Conservation (phyloP, 2,329 filamentous ascomycete species). For the Penicillium carneum region DNA sequence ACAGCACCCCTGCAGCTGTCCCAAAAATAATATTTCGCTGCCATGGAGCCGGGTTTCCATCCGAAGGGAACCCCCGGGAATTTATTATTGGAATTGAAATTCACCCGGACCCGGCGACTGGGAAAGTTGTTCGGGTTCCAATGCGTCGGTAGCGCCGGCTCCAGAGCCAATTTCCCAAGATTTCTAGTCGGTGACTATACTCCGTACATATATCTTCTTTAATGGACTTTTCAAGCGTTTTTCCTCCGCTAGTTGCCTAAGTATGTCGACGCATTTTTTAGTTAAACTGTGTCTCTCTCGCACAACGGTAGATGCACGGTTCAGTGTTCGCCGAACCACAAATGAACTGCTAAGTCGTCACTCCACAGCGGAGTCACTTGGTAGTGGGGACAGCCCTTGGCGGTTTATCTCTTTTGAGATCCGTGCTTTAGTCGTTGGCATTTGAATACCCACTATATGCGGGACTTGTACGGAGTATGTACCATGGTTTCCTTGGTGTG, state of each 20-base stretch:
- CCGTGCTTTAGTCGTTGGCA: constrained; percentile 4
- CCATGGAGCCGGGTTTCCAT: constrained; percentile 32
- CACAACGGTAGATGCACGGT: not conserved
- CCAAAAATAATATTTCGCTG: constrained; percentile 23
- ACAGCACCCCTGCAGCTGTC: constrained; percentile 19
- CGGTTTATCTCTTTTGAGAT: constrained; percentile 2
- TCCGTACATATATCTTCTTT: not conserved
- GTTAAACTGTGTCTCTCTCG: not conserved
- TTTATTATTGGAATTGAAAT: constrained; percentile 22
- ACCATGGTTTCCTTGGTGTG: not conserved
- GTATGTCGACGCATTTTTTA: not conserved
- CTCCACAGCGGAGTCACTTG: constrained; percentile 4
- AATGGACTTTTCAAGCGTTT: not conserved
- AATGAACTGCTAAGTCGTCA: not conserved
- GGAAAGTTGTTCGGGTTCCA: constrained; percentile 36
- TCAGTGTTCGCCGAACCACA: not conserved
- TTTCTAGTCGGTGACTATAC: not conserved
- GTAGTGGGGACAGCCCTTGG: constrained; percentile 1
- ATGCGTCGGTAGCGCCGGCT: constrained; percentile 33
- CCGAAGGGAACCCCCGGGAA: constrained; percentile 22
- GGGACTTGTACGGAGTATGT: not conserved
- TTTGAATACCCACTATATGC: not conserved
- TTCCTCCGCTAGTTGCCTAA: not conserved
- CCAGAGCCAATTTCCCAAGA: constrained; percentile 22
- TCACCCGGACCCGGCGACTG: constrained; percentile 30